phyloP scores from a whole-genome alignment of 169 alveolate species.

The Plasmodium gonderi region DNA sequence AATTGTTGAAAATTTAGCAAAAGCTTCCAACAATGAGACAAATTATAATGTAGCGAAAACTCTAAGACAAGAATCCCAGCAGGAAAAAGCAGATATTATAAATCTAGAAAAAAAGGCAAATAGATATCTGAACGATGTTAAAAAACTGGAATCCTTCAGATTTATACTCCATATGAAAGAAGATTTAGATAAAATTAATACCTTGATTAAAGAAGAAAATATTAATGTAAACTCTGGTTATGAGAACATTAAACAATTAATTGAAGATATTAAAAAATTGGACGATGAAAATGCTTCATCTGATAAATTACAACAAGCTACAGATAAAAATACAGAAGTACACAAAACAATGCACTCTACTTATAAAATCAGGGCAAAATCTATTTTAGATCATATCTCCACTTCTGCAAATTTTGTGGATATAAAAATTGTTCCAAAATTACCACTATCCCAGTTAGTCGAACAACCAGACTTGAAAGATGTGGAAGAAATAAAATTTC shows the following conservation, averaged over 20 bases:
- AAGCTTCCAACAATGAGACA: background rate
- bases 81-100: background rate
- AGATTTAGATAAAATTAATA: background rate
- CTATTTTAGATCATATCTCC: background rate
- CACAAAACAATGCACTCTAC: background rate
- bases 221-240: no score
- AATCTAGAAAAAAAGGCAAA: background rate
- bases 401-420: background rate
- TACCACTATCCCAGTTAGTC: background rate
- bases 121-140: background rate
- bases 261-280: constrained; percentile 9
- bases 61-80: background rate
- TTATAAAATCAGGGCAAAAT: background rate
- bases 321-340: background rate
- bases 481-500: background rate
- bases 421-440: background rate
- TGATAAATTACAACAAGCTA: background rate
- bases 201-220: background rate
- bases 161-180: background rate
- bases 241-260: background rate
- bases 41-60: background rate
- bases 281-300: background rate
- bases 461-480: background rate
- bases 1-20: background rate
- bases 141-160: constrained; percentile 4